Evolutionary conservation across 2,329 filamentous ascomycete species (phyloP), one percentile per base, ranked within the genome.

Genomic region (Trichoderma sp.): DNA sequence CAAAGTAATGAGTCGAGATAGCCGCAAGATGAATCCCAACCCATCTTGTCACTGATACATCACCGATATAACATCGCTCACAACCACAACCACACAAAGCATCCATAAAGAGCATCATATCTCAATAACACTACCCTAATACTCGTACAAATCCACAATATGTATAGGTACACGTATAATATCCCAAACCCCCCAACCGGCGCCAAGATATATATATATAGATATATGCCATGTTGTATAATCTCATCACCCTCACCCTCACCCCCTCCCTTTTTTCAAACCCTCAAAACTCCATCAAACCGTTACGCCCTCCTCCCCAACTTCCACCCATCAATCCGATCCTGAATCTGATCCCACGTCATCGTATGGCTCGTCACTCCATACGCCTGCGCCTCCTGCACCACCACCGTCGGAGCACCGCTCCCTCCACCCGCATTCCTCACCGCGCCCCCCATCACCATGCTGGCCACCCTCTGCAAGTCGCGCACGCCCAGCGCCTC

Each of bases 401-500:
- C 77, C 53, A 99, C 94, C 27, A 99, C 93, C 0, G 95, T 99
- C 4, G 95, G 95, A 22, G 92, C 90, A 15, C 95, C 95, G 70
- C 89, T 95, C 3, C 95, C 94, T 0, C 82, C 77, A 1, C 94
- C 94, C 0, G 81, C 77, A 77, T 97, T 98, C 70, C 86, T 76
- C 4, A 96, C 90, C 71, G 87, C 77, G 0, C 95, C 95, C 53
- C 90, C 87, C 66, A 97, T 89, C 9, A 99, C 90, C 72, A 88
- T 83, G 72, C 83, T 84, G 5, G 95, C 95, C 4, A 98, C 94
- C 58, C 93, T 85, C 35, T 92, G 85, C 71, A 99, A 81, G 78
- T 99, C 95, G 10, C 86, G 74, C 0, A 97, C 87, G 0, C 91
- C 96, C 67, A 99, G 83, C 6, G 83, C 84, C 76, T 97, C 92